Conservation (phyloP, 768 basidiomycete species). For the Pleurotus sapidus region DNA sequence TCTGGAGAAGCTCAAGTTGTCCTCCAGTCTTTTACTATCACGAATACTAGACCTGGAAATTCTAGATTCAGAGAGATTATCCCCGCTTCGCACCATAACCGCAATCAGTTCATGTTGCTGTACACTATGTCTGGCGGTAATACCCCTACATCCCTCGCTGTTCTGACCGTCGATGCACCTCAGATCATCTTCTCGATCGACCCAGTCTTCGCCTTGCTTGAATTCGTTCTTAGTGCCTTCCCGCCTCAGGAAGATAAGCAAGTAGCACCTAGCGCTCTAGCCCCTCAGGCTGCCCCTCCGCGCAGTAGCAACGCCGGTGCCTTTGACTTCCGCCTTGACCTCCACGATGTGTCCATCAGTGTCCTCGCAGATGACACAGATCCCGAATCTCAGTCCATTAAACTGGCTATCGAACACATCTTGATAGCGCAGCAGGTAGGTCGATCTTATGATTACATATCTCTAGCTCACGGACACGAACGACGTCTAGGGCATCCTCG, state of each 20-base stretch:
- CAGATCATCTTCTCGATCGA: slow-evolving; percentile 90
- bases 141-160: slow-evolving; percentile 58
- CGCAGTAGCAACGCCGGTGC: slow-evolving; percentile 13
- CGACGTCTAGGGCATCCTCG: slow-evolving; percentile 63
- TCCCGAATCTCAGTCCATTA: slow-evolving; percentile 80
- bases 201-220: slow-evolving; percentile 83
- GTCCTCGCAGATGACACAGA: slow-evolving; percentile 85
- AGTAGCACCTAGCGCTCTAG: slow-evolving; percentile 7
- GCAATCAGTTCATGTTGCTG: slow-evolving; percentile 92
- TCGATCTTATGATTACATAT: neutral
- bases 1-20: slow-evolving; percentile 86
- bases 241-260: slow-evolving; percentile 5
- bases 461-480: neutral
- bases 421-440: slow-evolving; percentile 88
- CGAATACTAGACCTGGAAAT: slow-evolving; percentile 77
- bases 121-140: slow-evolving; percentile 73
- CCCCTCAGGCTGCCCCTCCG: slow-evolving; percentile 11
- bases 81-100: slow-evolving; percentile 82
- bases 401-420: slow-evolving; percentile 78
- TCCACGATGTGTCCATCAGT: slow-evolving; percentile 87
- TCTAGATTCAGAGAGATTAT: slow-evolving; percentile 94
- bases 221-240: slow-evolving; percentile 73
- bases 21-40: slow-evolving; percentile 89
- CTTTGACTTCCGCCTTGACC: slow-evolving; percentile 75
- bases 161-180: slow-evolving; percentile 90